A percentile compares a stretch with the other conserved stretches of the same genome.
phyloP scores from a whole-genome alignment of 2,329 filamentous ascomycete species.

The Hirsutella minnesotensis region DNA sequence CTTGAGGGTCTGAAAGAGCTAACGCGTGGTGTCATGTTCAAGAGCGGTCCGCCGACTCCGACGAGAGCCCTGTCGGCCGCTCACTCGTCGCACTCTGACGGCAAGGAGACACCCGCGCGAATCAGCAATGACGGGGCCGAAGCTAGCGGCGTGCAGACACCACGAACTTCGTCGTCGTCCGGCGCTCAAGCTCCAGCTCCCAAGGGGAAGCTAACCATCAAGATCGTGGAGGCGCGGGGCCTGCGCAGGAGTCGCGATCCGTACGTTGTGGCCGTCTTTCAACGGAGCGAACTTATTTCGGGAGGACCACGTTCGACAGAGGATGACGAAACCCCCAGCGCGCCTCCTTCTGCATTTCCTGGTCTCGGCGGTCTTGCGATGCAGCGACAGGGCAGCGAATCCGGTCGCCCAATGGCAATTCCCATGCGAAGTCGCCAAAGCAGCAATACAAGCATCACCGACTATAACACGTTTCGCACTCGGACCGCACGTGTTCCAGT shows the following conservation, averaged over 20 bases:
- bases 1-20: constrained; percentile 69
- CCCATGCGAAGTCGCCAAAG: constrained; percentile 96
- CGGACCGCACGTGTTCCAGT: constrained; percentile 45
- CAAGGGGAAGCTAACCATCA: constrained; percentile 82
- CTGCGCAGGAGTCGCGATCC: constrained; percentile 75
- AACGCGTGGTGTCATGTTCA: constrained; percentile 63
- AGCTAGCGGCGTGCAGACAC: constrained; percentile 41
- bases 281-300: constrained; percentile 92
- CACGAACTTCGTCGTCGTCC: constrained; percentile 29
- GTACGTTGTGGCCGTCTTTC: constrained; percentile 93
- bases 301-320: constrained; percentile 61
- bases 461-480: constrained; percentile 49
- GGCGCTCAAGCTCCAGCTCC: constrained; percentile 56
- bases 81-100: constrained; percentile 37
- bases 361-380: constrained; percentile 50
- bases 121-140: constrained; percentile 30
- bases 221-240: constrained; percentile 75
- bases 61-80: constrained; percentile 70
- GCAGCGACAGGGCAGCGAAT: constrained; percentile 65
- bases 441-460: constrained; percentile 77
- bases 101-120: constrained; percentile 25
- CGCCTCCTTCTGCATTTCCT: constrained; percentile 36
- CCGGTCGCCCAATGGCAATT: constrained; percentile 79
- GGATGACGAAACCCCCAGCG: constrained; percentile 39
- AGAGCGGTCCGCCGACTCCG: constrained; percentile 88